Evolutionary conservation across 306 rosid genomes (phyloP), one percentile per base, ranked within the genome.

Genomic region (Quercus alba): DNA sequence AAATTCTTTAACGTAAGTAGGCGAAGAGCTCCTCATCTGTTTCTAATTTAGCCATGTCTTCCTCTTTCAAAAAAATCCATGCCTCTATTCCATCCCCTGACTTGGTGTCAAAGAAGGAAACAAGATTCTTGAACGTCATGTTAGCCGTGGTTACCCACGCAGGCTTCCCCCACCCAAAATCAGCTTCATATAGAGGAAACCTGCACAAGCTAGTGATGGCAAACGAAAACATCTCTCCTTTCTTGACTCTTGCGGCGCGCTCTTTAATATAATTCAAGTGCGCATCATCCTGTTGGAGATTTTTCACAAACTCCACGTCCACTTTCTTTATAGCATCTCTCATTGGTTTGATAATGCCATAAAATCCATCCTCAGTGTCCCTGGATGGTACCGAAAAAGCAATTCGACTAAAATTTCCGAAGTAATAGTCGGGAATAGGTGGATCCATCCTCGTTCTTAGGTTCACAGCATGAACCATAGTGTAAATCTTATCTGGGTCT

Each of bases 161-260:
- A 18, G 90, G 88, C 33, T 81, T 84, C n/a, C 90, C 85, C 90
- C 88, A 79, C n/a, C 88, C 90, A 38, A 84, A 79, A 44, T 87
- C 80, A 56, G 61, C 73, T 56, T 87, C 86, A 61, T 84, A 81
- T 2, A 84, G n/a, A 0, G 76, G 76, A 19, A 80, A 28, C 4
- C 55, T 74, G 3, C 41, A 1, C 75, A 46, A 74, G 18, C 79
- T 67, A 15, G 33, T 76, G 14, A 75, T 68, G 12, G 46, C 18
- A 20, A 44, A 75, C 21, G 56, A 46, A 49, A 19, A 14, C 61
- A 62, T 9, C 1, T 70, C 33, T 13, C 33, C 54, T 25, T 26
- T 8, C 26, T 21, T 5, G 1, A 20, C 8, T 54, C 71, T 15
- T 6, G 1, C 6, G 49, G 6, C 19, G 5, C 3, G 11, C 71